Evolutionary conservation across 2,329 filamentous ascomycete genomes (phyloP), one percentile per base, ranked within the genome.

Genomic region (Scopulariopsis brevicaulis): DNA sequence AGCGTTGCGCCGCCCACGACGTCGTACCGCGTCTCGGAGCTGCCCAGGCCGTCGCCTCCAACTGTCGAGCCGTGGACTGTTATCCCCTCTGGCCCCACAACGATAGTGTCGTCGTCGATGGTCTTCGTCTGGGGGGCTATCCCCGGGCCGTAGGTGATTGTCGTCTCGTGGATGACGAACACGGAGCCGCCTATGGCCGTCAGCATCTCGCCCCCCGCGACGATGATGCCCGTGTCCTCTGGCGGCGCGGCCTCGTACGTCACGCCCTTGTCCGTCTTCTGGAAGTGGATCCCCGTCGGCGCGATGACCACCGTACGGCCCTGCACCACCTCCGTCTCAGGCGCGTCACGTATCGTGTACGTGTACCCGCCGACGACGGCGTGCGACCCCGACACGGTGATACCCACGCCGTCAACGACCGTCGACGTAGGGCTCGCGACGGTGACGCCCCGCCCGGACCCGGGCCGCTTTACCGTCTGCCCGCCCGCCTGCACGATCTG

Each of bases 1-100:
- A 82, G 69, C 3, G 79, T 80, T 18, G 74, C 78, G 12, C 79
- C 79, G 56, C 79, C 79, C 10, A 79, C 72, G 58, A 81, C 73
- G 51, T 74, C 75, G 63, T 72, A 75, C 2, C 70, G 67, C 1
- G 74, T 77, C 14, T 69, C 70, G 1, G 65, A 67, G 1, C 66
- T 55, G 2, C 63, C 62, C 15, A 73, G 77, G 0, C 63, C 59
- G 2, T 65, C 61, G 0, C 77, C 78, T 20, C 78, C 78, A 0
- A 81, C 58, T 0, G 72, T 75, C 34, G 67, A 69, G 34, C 71
- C 70, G 61, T 69, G 71, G 2, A 76, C 64, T 2, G 70, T 62
- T 6, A 80, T 64, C 22, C 75, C 77, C 0, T 65, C 66, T 3
- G 78, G 74, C 0, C 75, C 79, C 56, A 84, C 70, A 1, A 75